Percentiles rank a stretch among this genome's conserved stretches.
phyloP scores from a whole-genome alignment of 2,329 filamentous ascomycete species.

The Onygenales sp. region DNA sequence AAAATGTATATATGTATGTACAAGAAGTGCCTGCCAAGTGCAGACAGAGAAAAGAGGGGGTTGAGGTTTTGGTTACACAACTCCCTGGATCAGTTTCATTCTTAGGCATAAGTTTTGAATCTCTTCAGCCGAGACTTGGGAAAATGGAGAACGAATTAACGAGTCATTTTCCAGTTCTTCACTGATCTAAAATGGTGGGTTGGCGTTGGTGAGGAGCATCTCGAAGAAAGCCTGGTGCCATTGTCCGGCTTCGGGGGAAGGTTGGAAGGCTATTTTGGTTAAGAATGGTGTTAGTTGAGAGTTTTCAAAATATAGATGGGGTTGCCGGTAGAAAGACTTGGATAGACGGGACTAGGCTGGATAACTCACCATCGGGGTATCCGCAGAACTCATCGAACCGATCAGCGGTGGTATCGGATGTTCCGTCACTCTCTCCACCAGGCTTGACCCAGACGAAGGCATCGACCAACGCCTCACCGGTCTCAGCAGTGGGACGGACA shows the following conservation, averaged over 20 bases:
- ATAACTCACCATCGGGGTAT: constrained; percentile 24
- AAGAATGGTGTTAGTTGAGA: not conserved
- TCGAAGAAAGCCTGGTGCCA: constrained; percentile 50
- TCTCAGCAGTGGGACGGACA: constrained; percentile 51
- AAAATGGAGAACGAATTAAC: no score
- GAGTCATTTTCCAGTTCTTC: not conserved
- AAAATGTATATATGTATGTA: not conserved
- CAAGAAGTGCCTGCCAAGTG: not conserved
- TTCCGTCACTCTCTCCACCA: constrained; percentile 47
- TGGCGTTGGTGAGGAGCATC: constrained; percentile 25
- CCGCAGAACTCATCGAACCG: constrained; percentile 51
- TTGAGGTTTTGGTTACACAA: no score
- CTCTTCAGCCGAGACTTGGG: no score
- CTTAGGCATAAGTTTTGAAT: no score
- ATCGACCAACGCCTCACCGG: constrained; percentile 49
- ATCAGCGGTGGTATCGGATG: constrained; percentile 38
- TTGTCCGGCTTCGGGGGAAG: constrained; percentile 58
- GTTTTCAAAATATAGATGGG: not conserved
- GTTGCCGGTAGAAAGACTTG: no score
- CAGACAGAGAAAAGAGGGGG: no score
- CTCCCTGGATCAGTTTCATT: no score
- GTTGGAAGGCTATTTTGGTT: constrained; percentile 40
- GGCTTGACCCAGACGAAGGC: constrained; percentile 66
- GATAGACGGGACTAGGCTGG: not conserved
- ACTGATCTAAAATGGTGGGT: constrained; percentile 14